Conservation (phyloP, 352 stramenopile genomes). For the Pythium brassicae region DNA sequence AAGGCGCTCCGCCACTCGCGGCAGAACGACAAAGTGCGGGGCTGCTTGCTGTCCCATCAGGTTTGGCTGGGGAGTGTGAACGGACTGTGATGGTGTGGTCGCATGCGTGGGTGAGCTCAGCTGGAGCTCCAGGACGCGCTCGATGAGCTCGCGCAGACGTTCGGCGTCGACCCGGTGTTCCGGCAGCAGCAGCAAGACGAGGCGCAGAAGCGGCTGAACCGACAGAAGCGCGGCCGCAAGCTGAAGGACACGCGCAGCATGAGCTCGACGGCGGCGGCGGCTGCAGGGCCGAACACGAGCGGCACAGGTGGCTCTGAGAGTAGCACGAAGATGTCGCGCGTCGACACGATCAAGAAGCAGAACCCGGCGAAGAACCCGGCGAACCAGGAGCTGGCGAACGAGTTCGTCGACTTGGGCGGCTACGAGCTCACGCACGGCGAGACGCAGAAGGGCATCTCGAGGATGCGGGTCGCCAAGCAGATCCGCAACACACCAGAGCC, state of each 20-base stretch:
- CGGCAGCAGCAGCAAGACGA: conserved; percentile 39
- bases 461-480: conserved; percentile 38
- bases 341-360: conserved; percentile 27
- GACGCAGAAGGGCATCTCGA: conserved; percentile 32
- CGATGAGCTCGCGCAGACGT: conserved; percentile 53
- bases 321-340: conserved; percentile 7
- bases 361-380: conserved; percentile 28
- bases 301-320: not conserved
- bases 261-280: not conserved
- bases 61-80: too few relatives aligned
- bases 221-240: conserved; percentile 24
- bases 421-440: conserved; percentile 27
- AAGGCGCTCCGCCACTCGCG: conserved; percentile 36
- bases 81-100: too few relatives aligned
- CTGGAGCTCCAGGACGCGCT: conserved; percentile 41
- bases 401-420: conserved; percentile 39
- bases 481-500: conserved; percentile 22
- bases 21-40: conserved; percentile 33
- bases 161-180: conserved; percentile 45
- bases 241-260: conserved; percentile 9
- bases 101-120: conserved; percentile 6
- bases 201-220: conserved; percentile 29
- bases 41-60: too few relatives aligned
- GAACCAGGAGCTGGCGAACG: conserved; percentile 36
- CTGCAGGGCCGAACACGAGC: not conserved